A percentile compares a stretch with the other conserved stretches of the same genome.
These are phyloP conservation scores for Ogataea dorogensis DNA, from an alignment of 805 yeast genomes.

Conservation along the genomic window DNA sequence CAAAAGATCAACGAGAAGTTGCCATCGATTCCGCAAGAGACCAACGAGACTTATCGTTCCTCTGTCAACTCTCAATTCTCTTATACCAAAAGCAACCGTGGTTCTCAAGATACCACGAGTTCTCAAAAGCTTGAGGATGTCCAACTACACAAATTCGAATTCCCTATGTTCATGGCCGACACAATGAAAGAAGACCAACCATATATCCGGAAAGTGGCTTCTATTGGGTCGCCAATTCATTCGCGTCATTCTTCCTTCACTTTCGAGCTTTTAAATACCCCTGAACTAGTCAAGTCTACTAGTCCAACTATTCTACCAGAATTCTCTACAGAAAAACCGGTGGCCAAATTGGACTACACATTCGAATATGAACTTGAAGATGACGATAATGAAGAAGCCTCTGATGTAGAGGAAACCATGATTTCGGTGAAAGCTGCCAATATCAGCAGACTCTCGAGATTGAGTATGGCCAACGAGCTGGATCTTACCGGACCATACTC, in stretches of 20 bases:
- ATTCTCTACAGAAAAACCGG: background rate
- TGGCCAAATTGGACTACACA: background rate
- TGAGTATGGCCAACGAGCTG: constrained; percentile 20
- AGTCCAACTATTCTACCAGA: background rate
- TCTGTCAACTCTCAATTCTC: constrained; percentile 12
- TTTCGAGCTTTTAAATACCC: constrained; percentile 23
- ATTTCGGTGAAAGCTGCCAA: constrained; percentile 30
- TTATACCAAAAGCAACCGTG: constrained; percentile 10
- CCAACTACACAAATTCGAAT: constrained; percentile 20
- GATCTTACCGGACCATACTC: constrained; percentile 13
- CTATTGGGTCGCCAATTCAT: constrained; percentile 24
- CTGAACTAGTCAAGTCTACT: constrained; percentile 12
- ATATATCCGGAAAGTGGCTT: constrained; percentile 22
- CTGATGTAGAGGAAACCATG: constrained; percentile 21
- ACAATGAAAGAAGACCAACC: constrained; percentile 9
- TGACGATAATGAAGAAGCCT: constrained; percentile 17
- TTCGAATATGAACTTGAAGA: constrained; percentile 10
- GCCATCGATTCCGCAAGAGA: constrained; percentile 26
- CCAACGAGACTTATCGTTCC: constrained; percentile 6
- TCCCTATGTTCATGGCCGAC: constrained; percentile 11
- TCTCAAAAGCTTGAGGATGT: constrained; percentile 14
- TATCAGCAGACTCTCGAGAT: constrained; percentile 26
- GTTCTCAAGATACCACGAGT: constrained; percentile 5
- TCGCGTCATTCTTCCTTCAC: constrained; percentile 30
- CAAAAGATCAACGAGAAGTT: constrained; percentile 14